Evolutionary conservation across 768 basidiomycete species (phyloP).

Genomic region (Leccinum truebloodii): DNA sequence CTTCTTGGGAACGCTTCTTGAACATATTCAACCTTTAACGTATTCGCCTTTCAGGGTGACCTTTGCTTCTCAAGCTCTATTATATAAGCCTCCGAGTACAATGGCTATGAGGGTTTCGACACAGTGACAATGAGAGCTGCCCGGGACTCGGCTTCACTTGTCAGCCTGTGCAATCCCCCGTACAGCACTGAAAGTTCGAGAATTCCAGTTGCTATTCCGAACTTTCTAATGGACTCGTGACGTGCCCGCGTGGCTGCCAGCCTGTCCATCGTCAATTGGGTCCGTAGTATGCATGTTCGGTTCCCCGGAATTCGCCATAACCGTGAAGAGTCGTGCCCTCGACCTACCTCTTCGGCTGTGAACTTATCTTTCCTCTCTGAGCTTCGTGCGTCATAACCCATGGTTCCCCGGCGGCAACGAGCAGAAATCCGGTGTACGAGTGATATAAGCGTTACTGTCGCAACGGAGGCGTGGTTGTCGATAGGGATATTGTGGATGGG

Average conservation of each 20-base stretch:
- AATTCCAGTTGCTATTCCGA: constrained; percentile 3
- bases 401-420: constrained; percentile 5
- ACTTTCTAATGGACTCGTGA: not conserved
- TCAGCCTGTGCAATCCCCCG: constrained; percentile 15
- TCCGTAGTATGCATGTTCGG: constrained; percentile 13
- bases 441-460: not conserved
- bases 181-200: constrained; percentile 6
- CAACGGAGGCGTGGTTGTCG: not conserved
- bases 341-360: not conserved
- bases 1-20: constrained; percentile 16
- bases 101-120: constrained; percentile 20
- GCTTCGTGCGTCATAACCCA: constrained; percentile 3
- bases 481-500: not conserved
- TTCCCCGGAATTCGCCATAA: constrained; percentile 19
- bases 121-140: constrained; percentile 3
- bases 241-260: not conserved
- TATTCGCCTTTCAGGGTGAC: constrained; percentile 13
- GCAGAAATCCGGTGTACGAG: not conserved
- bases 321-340: constrained; percentile 9
- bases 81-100: constrained; percentile 35
- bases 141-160: constrained; percentile 12
- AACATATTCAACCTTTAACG: constrained; percentile 24
- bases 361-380: constrained; percentile 6
- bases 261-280: not conserved
- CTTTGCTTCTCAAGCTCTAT: constrained; percentile 23